Evolutionary conservation across 495 filamentous ascomycete species (phyloP), one percentile per base, ranked within the genome.

Genomic region (Penicillium malachiteum): DNA sequence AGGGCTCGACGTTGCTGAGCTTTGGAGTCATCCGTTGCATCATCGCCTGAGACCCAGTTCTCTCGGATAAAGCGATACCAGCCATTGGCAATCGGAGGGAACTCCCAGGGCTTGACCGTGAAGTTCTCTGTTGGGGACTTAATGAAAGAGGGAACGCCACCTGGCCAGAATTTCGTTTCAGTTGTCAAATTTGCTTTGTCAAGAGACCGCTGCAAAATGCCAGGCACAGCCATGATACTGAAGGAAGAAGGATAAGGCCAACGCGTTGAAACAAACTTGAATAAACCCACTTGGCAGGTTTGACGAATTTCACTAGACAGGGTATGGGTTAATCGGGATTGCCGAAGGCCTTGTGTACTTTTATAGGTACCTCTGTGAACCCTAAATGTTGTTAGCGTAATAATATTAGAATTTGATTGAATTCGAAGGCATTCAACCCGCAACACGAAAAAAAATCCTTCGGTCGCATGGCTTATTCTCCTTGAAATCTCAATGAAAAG

Each of bases 191-290:
- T 21, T 21, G 41, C 14, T 21, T 43, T 6, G 16, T 26, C 16
- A 43, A 43, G 41, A 43, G 17, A 21, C 18, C 41, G 17, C 41
- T 43, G 41, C 3, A 43, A 9, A 43, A 43, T 43, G 18, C 41
- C 41, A 43, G 41, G 41, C 41, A 21, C 26, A 43, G 41, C 17
- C 41, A 43, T n/a, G n/a, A n/a, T n/a, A n/a, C n/a, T n/a, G n/a
- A n/a, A n/a, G n/a, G n/a, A n/a, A n/a, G n/a, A n/a, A n/a, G n/a
- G n/a, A n/a, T n/a, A n/a, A n/a, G n/a, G n/a, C n/a, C n/a, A n/a
- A n/a, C n/a, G n/a, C n/a, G n/a, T n/a, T n/a, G n/a, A n/a, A n/a
- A n/a, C n/a, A n/a, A n/a, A n/a, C n/a, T n/a, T n/a, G n/a, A n/a
- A n/a, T n/a, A n/a, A n/a, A n/a, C n/a, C n/a, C n/a, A n/a, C n/a